Conservation (phyloP, 2,329 filamentous ascomycete species). For the Aspergillus brunneoviolaceus region DNA sequence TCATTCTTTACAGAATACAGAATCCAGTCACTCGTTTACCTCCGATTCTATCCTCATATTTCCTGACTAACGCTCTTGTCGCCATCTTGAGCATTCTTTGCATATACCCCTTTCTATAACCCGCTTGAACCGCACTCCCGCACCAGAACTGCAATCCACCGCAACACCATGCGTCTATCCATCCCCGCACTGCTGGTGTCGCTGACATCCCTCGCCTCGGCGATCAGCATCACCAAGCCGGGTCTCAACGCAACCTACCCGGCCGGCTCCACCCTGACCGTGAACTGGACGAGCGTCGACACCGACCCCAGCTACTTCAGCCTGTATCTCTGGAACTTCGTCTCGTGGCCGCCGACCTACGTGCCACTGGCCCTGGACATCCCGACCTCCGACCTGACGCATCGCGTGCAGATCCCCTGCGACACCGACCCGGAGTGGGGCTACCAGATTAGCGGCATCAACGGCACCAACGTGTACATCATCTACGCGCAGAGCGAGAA, state of each 20-base stretch:
- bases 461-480: conserved; percentile 48
- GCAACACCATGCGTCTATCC: conserved; percentile 10
- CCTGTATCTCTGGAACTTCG: conserved; percentile 48
- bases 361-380: conserved; percentile 38
- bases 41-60: neutral
- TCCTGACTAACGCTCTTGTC: too few species aligned
- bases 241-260: conserved; percentile 37
- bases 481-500: conserved; percentile 46
- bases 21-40: neutral
- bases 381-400: conserved; percentile 31
- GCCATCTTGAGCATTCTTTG: too few species aligned
- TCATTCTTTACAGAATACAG: neutral
- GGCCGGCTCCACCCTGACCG: conserved; percentile 35
- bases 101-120: too few species aligned
- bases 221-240: conserved; percentile 30
- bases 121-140: too few species aligned
- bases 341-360: conserved; percentile 46
- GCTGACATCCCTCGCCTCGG: conserved; percentile 20
- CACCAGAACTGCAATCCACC: neutral
- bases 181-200: conserved; percentile 12
- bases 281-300: conserved; percentile 43
- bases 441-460: conserved; percentile 49
- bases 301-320: conserved; percentile 43
- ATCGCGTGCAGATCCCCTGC: conserved; percentile 42
- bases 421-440: conserved; percentile 37